Percentiles rank a stretch among this genome's conserved stretches.
These are phyloP conservation scores for Globisporangium ultimum DNA, from an alignment of 352 stramenopile species.

Conservation along the genomic window DNA sequence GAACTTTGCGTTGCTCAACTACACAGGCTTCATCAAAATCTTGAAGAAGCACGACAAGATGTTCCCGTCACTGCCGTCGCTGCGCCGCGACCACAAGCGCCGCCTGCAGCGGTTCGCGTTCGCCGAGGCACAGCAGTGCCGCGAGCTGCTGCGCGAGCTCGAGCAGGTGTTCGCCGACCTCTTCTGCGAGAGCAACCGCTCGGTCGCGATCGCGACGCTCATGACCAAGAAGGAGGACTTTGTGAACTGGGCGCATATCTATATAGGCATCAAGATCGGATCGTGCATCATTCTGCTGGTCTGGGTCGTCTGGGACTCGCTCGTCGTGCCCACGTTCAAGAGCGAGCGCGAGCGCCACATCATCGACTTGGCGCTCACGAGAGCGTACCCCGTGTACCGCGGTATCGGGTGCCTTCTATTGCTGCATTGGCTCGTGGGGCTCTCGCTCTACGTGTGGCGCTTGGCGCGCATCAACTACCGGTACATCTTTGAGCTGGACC, in stretches of 20 bases:
- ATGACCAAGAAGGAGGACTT: conserved; percentile 76
- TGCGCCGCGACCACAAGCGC: conserved; percentile 33
- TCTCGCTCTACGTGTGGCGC: conserved; percentile 91
- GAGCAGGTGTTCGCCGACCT: conserved; percentile 66
- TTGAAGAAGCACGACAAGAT: conserved; percentile 96
- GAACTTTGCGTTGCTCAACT: conserved; percentile 98
- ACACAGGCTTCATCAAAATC: conserved; percentile 98
- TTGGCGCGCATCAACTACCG: conserved; percentile 91
- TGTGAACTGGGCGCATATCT: conserved; percentile 80
- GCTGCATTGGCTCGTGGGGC: conserved; percentile 94
- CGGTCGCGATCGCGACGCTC: conserved; percentile 72
- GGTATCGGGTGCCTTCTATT: conserved; percentile 93
- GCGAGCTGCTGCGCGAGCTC: conserved; percentile 47
- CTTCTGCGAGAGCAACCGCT: conserved; percentile 72
- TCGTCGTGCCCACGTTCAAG: conserved; percentile 77
- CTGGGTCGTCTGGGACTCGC: conserved; percentile 96
- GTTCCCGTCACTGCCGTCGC: conserved; percentile 37
- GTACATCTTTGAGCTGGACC: conserved; percentile 95
- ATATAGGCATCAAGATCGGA: conserved; percentile 82
- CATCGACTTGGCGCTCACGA: conserved; percentile 72
- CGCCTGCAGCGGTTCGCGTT: conserved; percentile 62
- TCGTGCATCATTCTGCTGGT: conserved; percentile 76
- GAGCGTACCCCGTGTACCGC: conserved; percentile 93
- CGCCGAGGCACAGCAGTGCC: conserved; percentile 46
- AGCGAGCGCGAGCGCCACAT: conserved; percentile 63